Conservation (phyloP, 257 asterid species). For the Ballota nigra region DNA sequence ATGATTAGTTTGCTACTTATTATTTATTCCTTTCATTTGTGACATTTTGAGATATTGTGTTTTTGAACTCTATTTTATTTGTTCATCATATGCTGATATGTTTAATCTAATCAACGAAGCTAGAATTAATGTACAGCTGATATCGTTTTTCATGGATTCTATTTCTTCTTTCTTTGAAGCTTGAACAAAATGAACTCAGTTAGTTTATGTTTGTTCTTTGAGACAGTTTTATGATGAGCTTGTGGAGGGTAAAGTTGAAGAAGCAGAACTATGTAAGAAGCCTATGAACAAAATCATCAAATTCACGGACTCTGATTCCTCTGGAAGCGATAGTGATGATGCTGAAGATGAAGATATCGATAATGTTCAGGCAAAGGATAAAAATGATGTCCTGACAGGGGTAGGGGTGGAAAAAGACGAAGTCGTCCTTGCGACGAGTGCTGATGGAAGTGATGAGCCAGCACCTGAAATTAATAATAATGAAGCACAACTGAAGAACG, state of each 20-base stretch:
- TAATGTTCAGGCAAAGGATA: constrained; percentile 34
- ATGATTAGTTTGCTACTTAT: not conserved
- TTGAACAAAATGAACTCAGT: not conserved
- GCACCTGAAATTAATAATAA: constrained; percentile 35
- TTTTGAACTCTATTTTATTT: not conserved
- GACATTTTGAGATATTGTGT: not conserved
- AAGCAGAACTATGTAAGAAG: constrained; percentile 41
- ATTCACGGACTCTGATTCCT: constrained; percentile 65
- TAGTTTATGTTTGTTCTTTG: constrained; percentile 2
- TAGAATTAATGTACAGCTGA: not conserved
- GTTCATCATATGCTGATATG: not conserved
- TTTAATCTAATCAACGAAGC: not conserved
- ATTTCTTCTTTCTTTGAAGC: constrained; percentile 8
- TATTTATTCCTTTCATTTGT: not conserved
- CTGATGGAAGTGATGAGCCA: constrained; percentile 26
- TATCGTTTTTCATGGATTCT: not conserved
- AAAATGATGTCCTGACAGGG: constrained; percentile 6
- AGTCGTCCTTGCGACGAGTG: constrained; percentile 24
- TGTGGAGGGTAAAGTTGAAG: constrained; percentile 48
- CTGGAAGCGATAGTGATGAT: constrained; percentile 50
- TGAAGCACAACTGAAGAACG: constrained; percentile 8
- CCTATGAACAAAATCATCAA: constrained; percentile 69
- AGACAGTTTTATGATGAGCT: constrained; percentile 83
- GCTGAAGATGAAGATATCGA: constrained; percentile 32
- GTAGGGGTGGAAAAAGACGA: constrained; percentile 23